Evolutionary conservation across 768 basidiomycete genomes (phyloP), one percentile per base, ranked within the genome.

Genomic region (Scleroderma bovista): DNA sequence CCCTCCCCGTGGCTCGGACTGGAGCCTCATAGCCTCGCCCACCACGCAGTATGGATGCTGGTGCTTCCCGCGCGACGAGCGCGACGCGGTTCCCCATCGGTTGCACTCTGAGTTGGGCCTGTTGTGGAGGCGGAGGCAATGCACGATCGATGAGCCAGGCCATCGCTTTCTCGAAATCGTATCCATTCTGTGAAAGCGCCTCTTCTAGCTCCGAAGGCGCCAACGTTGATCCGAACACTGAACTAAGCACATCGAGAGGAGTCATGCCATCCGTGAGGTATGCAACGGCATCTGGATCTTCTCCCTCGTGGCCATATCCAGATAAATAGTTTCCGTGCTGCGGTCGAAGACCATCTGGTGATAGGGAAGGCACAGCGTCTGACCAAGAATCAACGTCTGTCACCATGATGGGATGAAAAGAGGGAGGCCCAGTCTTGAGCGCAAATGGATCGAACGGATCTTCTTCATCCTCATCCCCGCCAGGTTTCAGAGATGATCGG

Each of bases 151-250:
- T 78, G 37, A 99, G 80, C 83, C 88, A 92, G 1, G 86, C 89
- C 89, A 98, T 98, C 12, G 96, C 87, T 36, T 79, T 79, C 60
- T 99, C 96, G 65, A 99, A 97, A 58, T 99, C 95, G 63, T 90
- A 99, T 2, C 83, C 91, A 56, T 91, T 88, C 42, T 80, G 76
- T 7, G 83, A 80, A 2, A 99, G 77, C 0, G 95, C 95, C 48
- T 97, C 93, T 68, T 98, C 95, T 7, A 99, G 75, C 62, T 97
- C 93, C 3, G 86, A 86, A 3, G 92, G 85, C 0, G 93, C 85
- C 10, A 99, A 76, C 2, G 91, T 83, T 2, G 91, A 86, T 15
- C 89, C 92, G 63, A 99, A 99, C 34, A 99, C 90, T 38, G 90
- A 93, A 62, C 80, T 83, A 17, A 99, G 84, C 38, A 97, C 93